Conservation (phyloP, 2,329 filamentous ascomycete species). For the Coniella vitis region DNA sequence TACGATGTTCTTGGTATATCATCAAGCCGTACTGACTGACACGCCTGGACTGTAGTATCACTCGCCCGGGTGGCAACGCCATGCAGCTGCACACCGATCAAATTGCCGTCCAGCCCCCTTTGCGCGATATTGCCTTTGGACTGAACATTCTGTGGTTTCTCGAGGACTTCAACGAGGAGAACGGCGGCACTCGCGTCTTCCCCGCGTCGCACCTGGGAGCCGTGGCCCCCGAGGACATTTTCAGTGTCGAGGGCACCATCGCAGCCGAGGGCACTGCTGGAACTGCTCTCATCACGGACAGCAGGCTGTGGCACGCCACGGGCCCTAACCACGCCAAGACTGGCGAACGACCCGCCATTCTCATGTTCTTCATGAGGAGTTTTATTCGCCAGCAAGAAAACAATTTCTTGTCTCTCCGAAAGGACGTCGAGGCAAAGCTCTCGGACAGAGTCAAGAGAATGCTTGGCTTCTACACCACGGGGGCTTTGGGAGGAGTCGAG, state of each 20-base stretch:
- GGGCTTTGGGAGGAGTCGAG: slow-evolving; percentile 20
- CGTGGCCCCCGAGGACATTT: slow-evolving; percentile 20
- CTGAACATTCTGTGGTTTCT: slow-evolving; percentile 23
- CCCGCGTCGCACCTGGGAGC: slow-evolving; percentile 20
- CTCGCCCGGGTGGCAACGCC: slow-evolving; percentile 21
- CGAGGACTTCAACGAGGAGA: slow-evolving; percentile 27
- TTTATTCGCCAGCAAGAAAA: slow-evolving; percentile 27
- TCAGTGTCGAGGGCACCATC: slow-evolving; percentile 19
- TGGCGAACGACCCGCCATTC: slow-evolving; percentile 21
- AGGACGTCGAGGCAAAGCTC: slow-evolving; percentile 23
- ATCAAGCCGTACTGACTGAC: background rate
- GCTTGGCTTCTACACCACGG: slow-evolving; percentile 20
- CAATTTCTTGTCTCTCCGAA: slow-evolving; percentile 23
- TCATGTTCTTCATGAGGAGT: slow-evolving; percentile 26
- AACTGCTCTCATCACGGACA: slow-evolving; percentile 23
- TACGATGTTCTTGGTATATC: background rate
- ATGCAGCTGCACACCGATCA: slow-evolving; percentile 26
- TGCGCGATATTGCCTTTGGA: slow-evolving; percentile 21
- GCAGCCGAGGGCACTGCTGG: slow-evolving; percentile 23
- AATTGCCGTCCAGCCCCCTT: slow-evolving; percentile 21
- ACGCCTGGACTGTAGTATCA: slow-evolving; percentile 13
- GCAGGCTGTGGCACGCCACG: slow-evolving; percentile 25
- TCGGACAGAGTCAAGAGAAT: slow-evolving; percentile 20
- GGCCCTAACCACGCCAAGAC: slow-evolving; percentile 20
- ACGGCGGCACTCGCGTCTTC: slow-evolving; percentile 24